phyloP scores from a whole-genome alignment of 176 grass and related monocot species.

The Carex kokanica region DNA sequence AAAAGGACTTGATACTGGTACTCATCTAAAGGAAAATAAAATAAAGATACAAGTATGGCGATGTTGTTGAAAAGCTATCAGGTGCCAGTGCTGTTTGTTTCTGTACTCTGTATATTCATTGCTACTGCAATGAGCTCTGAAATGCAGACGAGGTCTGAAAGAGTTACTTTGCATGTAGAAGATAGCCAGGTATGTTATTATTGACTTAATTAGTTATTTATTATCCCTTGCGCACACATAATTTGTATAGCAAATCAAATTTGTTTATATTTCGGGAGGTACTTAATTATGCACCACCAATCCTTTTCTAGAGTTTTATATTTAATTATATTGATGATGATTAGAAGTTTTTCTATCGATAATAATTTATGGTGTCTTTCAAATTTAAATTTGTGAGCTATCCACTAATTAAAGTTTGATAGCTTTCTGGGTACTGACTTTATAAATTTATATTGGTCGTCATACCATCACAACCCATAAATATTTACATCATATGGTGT shows the following conservation, averaged over 20 bases:
- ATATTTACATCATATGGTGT: neutral
- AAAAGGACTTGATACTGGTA: neutral
- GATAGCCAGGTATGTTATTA: conserved; percentile 15
- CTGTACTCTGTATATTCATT: neutral
- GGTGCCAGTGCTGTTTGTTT: neutral
- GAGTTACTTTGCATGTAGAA: conserved; percentile 25
- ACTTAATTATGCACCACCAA: neutral
- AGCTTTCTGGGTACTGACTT: neutral
- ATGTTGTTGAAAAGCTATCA: neutral
- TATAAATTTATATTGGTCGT: neutral
- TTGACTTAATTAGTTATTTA: neutral
- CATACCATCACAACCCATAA: neutral
- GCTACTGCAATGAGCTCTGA: neutral
- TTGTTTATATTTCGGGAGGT: neutral
- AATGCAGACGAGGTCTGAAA: neutral
- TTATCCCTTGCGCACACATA: neutral
- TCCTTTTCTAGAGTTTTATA: no score
- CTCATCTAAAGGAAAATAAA: neutral
- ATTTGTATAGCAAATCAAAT: neutral
- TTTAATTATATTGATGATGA: no score
- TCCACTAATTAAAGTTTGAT: neutral
- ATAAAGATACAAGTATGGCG: neutral
- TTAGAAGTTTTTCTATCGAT: no score
- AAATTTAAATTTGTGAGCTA: neutral
- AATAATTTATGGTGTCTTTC: neutral